A percentile compares a stretch with the other conserved stretches of the same genome.
phyloP scores from a whole-genome alignment of 2,329 filamentous ascomycete genomes.

The Aspergillaceae sp. region DNA sequence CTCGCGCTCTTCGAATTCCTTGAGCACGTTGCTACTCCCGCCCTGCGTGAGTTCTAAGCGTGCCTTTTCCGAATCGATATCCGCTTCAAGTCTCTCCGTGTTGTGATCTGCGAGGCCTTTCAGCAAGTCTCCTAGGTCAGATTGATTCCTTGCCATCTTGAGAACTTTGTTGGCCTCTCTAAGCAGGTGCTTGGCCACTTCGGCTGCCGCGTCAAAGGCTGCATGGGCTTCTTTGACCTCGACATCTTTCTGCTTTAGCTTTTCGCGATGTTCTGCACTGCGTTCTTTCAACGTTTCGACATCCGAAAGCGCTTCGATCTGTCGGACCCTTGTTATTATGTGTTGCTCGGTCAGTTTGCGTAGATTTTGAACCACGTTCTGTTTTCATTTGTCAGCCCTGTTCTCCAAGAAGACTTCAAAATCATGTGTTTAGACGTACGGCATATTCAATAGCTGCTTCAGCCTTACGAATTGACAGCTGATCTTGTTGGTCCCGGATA shows the following conservation, averaged over 20 bases:
- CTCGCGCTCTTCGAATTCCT: conserved; percentile 66
- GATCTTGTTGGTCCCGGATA: conserved; percentile 49
- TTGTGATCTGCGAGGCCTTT: conserved; percentile 44
- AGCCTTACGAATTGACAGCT: conserved; percentile 49
- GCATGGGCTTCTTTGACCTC: conserved; percentile 30
- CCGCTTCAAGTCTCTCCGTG: conserved; percentile 57
- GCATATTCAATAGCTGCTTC: conserved; percentile 49
- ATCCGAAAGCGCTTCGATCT: conserved; percentile 79
- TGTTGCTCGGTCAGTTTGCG: conserved; percentile 54
- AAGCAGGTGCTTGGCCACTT: conserved; percentile 10
- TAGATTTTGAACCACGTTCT: conserved; percentile 55
- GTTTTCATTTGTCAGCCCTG: background rate
- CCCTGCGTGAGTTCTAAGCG: conserved; percentile 73
- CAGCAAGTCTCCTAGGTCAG: conserved; percentile 31
- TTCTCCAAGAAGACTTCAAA: background rate
- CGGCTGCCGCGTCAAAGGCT: conserved; percentile 25
- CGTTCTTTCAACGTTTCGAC: conserved; percentile 57
- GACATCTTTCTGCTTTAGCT: conserved; percentile 34
- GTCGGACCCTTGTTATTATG: conserved; percentile 60
- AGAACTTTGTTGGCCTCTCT: conserved; percentile 12
- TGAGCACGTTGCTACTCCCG: conserved; percentile 65
- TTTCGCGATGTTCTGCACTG: conserved; percentile 51
- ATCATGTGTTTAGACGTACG: conserved; percentile 28
- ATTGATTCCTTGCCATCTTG: conserved; percentile 7
- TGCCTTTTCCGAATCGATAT: conserved; percentile 65